Evolutionary conservation across 2,329 filamentous ascomycete genomes (phyloP).

Genomic region (Ophiocordyceps robertsii): DNA sequence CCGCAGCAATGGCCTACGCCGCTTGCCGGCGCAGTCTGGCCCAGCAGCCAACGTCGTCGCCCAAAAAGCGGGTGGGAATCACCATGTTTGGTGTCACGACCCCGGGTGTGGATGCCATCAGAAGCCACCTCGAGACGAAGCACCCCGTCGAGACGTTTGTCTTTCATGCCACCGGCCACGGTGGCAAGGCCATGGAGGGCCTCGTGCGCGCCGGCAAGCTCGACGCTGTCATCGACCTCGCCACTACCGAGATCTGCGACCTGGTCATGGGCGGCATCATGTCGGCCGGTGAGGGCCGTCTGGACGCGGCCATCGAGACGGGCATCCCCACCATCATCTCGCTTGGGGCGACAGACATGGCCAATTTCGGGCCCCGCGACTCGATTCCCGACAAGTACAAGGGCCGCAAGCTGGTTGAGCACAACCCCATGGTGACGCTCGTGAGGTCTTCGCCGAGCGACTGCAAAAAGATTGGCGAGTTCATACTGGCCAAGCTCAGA

Average conservation of each 20-base stretch:
- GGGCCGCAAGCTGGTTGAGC: conserved; percentile 40
- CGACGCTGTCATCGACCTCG: conserved; percentile 56
- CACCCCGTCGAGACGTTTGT: conserved; percentile 44
- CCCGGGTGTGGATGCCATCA: conserved; percentile 44
- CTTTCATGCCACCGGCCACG: conserved; percentile 58
- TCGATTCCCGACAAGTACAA: conserved; percentile 43
- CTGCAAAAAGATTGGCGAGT: conserved; percentile 36
- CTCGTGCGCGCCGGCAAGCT: conserved; percentile 42
- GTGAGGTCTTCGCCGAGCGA: conserved; percentile 51
- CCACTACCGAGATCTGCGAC: conserved; percentile 57
- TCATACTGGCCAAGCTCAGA: conserved; percentile 40
- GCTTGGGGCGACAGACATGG: conserved; percentile 44
- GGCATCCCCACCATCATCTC: conserved; percentile 42
- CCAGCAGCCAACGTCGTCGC: background rate
- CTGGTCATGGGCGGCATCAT: conserved; percentile 49
- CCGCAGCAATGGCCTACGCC: conserved; percentile 37
- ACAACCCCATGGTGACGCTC: conserved; percentile 53
- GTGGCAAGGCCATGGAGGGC: conserved; percentile 56
- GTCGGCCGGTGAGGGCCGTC: conserved; percentile 40
- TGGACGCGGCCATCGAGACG: conserved; percentile 40
- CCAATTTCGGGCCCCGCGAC: conserved; percentile 45
- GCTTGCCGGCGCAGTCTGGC: conserved; percentile 1
- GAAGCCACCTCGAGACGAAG: conserved; percentile 31
- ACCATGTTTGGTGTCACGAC: conserved; percentile 70
- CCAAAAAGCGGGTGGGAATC: conserved; percentile 42